Base-by-base conservation (phyloP, 2,329 filamentous ascomycete species). In the Diaporthe sp. region DNA sequence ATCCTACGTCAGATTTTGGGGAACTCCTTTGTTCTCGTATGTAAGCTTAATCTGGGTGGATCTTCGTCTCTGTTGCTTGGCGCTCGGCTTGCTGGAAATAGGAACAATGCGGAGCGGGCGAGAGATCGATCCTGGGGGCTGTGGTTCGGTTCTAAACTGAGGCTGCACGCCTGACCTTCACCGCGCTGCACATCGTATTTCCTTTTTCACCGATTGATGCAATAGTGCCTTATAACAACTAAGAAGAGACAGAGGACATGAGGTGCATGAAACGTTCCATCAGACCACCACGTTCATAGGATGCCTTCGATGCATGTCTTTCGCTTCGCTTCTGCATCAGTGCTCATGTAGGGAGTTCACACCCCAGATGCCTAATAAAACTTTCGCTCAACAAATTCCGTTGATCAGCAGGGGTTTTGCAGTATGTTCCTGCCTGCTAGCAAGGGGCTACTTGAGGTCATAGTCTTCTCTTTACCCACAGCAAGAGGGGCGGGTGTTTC, bases 21-120 rank as follows among this genome's bases (percentile, higher is more conserved):
- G 50, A 42, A 42, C 47, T 44, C 32, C n/a, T 61, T 35, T 71
- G 70, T 63, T 71, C 70, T 63, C 59, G 56, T 63, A 71, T 71
- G 70, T 71, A 71, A 71, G 70, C 70, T 71, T 71, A 71, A 63
- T 71, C 58, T 55, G 70, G 44, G 70, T 71, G 70, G 70, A 55
- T 63, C 56, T 53, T 63, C 44, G 17, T 8, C 70, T 44, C 35
- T 35, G 9, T 32, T 30, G 70, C 70, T 71, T 71, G 70, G 69
- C 69, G 42, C 42, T 71, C 47, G 55, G 44, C 59, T 53, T 51
- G 70, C 59, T 58, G 35, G 25, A 42, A 71, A 71, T 71, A 71
- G 70, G 56, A 30, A 53, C 70, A 71, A 32, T 37, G 56, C 56
- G 70, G 56, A 53, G 42, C 37, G 27, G 56, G 44, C 58, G 58